phyloP scores from a whole-genome alignment of 2,329 filamentous ascomycete genomes.

The Tricladium varicosporioides region DNA sequence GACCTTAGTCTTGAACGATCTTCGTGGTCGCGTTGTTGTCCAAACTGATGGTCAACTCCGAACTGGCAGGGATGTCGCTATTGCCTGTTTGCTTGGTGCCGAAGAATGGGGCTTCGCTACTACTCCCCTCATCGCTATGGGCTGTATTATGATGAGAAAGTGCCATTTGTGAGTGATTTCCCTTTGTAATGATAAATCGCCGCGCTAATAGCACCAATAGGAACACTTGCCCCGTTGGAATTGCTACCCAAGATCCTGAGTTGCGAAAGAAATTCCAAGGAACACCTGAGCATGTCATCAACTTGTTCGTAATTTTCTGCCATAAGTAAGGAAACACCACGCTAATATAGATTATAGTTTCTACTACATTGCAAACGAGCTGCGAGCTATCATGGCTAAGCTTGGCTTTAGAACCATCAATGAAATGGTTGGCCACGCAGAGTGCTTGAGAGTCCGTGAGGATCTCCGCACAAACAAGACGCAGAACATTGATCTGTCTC shows the following conservation, averaged over 20 bases:
- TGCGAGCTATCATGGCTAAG: slow-evolving; percentile 94
- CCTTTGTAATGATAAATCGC: not conserved
- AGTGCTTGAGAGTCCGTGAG: slow-evolving; percentile 81
- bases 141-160: slow-evolving; percentile 92
- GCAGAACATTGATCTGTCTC: slow-evolving; percentile 85
- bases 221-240: slow-evolving; percentile 87
- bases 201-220: slow-evolving; percentile 29
- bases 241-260: slow-evolving; percentile 93
- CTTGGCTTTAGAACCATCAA: slow-evolving; percentile 94
- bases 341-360: slow-evolving; percentile 2
- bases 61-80: slow-evolving; percentile 89
- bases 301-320: slow-evolving; percentile 55
- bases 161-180: slow-evolving; percentile 15
- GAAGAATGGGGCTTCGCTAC: slow-evolving; percentile 98
- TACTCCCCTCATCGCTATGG: slow-evolving; percentile 92
- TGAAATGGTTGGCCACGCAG: slow-evolving; percentile 94
- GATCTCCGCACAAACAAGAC: slow-evolving; percentile 88
- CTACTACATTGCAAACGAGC: slow-evolving; percentile 95
- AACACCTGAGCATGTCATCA: slow-evolving; percentile 94
- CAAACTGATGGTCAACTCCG: slow-evolving; percentile 94
- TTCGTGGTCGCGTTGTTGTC: slow-evolving; percentile 91
- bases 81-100: slow-evolving; percentile 92
- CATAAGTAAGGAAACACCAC: not conserved
- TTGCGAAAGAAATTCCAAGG: slow-evolving; percentile 91
- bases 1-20: slow-evolving; percentile 90